Percentiles rank a stretch among this genome's conserved stretches.
These are phyloP conservation scores for Penicillium crustosum DNA, from an alignment of 2,329 filamentous ascomycete genomes.

Conservation along the genomic window DNA sequence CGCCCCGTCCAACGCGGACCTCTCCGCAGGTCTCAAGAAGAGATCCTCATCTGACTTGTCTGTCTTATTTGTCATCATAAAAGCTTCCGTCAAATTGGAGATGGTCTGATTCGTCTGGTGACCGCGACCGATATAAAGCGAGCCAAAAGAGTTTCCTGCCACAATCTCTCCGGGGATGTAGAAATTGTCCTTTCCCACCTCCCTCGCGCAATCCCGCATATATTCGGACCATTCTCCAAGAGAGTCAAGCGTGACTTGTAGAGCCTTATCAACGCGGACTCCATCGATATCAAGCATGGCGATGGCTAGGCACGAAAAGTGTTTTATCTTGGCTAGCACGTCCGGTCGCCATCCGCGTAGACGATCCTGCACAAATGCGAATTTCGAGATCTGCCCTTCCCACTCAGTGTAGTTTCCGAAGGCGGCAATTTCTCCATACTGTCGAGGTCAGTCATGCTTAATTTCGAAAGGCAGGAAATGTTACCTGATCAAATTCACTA, in stretches of 20 bases:
- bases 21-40: conserved; percentile 51
- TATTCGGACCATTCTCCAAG: conserved; percentile 57
- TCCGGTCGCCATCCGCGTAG: conserved; percentile 62
- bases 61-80: conserved; percentile 47
- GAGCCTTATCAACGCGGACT: conserved; percentile 66
- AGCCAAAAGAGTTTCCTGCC: conserved; percentile 60
- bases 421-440: conserved; percentile 63
- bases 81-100: conserved; percentile 50
- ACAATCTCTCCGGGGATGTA: conserved; percentile 65
- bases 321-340: conserved; percentile 58
- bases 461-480: not conserved
- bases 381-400: conserved; percentile 64
- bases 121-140: conserved; percentile 62
- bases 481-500: conserved; percentile 61
- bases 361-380: conserved; percentile 66
- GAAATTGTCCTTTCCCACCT: conserved; percentile 63
- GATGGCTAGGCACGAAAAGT: conserved; percentile 64
- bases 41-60: conserved; percentile 38
- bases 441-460: not conserved
- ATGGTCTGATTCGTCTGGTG: conserved; percentile 53
- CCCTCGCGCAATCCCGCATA: conserved; percentile 57
- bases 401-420: conserved; percentile 64
- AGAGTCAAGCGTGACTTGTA: conserved; percentile 62
- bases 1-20: conserved; percentile 58
- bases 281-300: conserved; percentile 62